Conservation (phyloP, 345 rosid species). For the Eucalyptus curtisii region DNA sequence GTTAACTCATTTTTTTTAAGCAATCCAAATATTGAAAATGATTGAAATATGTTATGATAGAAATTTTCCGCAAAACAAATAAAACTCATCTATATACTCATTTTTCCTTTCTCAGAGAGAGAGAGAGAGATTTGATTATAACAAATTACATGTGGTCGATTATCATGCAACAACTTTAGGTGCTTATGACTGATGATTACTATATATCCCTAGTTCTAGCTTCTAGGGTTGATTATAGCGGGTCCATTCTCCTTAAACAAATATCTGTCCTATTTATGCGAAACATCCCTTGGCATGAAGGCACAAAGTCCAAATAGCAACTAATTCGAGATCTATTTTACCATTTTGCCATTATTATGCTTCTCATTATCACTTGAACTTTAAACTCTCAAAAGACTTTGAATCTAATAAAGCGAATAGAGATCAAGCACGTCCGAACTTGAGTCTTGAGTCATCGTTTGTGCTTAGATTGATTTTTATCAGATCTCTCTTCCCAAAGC, state of each 20-base stretch:
- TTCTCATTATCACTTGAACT: neutral
- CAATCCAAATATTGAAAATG: neutral
- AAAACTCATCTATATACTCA: neutral
- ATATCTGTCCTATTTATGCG: neutral
- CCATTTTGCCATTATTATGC: neutral
- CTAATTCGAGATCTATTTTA: neutral
- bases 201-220: neutral
- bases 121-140: neutral
- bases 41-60: neutral
- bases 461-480: neutral
- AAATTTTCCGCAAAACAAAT: neutral
- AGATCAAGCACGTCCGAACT: neutral
- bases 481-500: neutral
- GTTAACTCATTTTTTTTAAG: neutral
- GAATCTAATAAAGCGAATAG: neutral
- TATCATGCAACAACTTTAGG: neutral
- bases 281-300: neutral
- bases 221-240: neutral
- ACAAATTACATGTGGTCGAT: neutral
- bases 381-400: neutral
- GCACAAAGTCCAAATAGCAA: neutral
- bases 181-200: neutral
- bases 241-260: neutral
- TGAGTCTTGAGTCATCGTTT: neutral
- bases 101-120: neutral